Conservation (phyloP, 1,139 yeast species). For the Saccharomycopsis hybrid region DNA sequence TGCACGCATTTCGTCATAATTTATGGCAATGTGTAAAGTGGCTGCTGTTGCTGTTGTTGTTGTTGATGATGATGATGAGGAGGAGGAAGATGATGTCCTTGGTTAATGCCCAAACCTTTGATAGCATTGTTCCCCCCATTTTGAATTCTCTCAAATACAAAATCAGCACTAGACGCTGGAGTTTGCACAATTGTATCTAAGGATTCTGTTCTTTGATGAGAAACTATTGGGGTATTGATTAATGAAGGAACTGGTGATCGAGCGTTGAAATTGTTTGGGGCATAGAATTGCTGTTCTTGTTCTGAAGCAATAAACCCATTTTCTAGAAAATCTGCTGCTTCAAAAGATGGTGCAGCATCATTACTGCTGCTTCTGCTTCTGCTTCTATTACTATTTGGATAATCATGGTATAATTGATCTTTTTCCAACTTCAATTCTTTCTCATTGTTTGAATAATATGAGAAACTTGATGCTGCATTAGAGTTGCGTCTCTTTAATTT, state of each 20-base stretch:
- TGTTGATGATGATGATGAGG: no score
- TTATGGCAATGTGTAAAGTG: no score
- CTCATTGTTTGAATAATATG: neutral
- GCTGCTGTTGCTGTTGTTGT: no score
- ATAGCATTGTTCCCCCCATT: neutral
- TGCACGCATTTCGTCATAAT: no score
- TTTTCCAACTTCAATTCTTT: neutral
- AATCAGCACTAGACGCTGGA: constrained; percentile 3
- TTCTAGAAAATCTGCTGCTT: neutral
- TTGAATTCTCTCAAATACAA: constrained; percentile 1
- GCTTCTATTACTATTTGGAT: no score
- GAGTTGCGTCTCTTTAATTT: neutral
- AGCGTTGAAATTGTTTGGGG: neutral
- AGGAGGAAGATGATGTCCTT: neutral
- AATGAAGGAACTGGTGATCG: neutral
- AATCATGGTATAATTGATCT: neutral
- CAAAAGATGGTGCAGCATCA: neutral
- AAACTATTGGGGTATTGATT: constrained; percentile 1
- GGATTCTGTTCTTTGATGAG: neutral
- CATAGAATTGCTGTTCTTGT: neutral
- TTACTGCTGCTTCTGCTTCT: no score
- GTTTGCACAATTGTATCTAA: constrained; percentile 5
- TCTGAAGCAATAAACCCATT: neutral
- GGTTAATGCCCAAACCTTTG: constrained; percentile 15
- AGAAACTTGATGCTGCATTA: neutral